Base-by-base conservation (phyloP, 495 filamentous ascomycete species). In the Talaromyces proteolyticus region DNA sequence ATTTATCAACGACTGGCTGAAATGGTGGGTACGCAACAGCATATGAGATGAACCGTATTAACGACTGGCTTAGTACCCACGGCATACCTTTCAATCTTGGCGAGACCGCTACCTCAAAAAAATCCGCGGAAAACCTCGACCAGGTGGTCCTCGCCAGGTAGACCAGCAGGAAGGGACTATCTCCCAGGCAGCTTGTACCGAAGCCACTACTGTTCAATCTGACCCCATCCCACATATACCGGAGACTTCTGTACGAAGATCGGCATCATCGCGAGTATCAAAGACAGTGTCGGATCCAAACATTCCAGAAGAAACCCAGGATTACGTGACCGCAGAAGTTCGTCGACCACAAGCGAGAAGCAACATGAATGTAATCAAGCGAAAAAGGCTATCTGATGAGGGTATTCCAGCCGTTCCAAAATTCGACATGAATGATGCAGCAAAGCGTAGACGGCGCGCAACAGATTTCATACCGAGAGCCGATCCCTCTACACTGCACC, bases 51-150 rank as follows among this genome's bases (percentile, higher is more conserved):
- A n/a, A 56, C 42, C 21, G 6, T 6, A 18, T 20, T 26, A 47
- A 46, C 4, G 24, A 45, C 16, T 3, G 14, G 18, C n/a, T 21
- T 51, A 88, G 84, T 75, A 84, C 53, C 73, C 80, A 11, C 65
- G 74, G 24, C 88, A 91, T 60, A 75, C 87, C 14, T 82, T 67
- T 54, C 84, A 90, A 58, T 85, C 86, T 3, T 90, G 84, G 82
- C 76, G 85, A 47, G 76, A 82, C 63, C 77, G 84, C 4, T 90
- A 82, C 59, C 45, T 85, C 17, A 89, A 84, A 57, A 60, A 70
- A 12, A 51, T 89, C 4, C 67, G 65, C 42, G 66, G 67, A 22
- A 64, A 54, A 24, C 63, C 74, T 43, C 61, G 69, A 8, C 68
- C 74, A 50, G 72, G 72, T 10, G 62, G 67, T 25, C 42, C 50